Evolutionary conservation across 352 stramenopile species (phyloP).

Genomic region (Blastocystis sp.): DNA sequence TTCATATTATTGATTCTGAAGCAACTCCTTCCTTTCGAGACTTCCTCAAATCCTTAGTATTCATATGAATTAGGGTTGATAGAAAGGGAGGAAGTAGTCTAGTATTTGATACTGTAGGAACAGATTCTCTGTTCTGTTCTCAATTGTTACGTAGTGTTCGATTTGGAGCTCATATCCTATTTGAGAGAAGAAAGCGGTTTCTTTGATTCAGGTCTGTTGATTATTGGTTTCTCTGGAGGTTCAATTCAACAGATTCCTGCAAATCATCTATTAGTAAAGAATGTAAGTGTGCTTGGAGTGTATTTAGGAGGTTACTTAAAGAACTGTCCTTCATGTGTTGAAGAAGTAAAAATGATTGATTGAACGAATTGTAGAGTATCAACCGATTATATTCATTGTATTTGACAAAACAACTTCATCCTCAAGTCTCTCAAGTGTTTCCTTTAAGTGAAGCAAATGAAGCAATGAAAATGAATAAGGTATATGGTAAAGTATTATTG

Average conservation of each 20-base stretch:
- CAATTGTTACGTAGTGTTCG: slow-evolving; percentile 5
- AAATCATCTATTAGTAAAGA: slow-evolving; percentile 33
- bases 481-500: slow-evolving; percentile 24
- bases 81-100: background rate
- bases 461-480: background rate
- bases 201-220: background rate
- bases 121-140: background rate
- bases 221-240: slow-evolving; percentile 18
- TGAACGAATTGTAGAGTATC: background rate
- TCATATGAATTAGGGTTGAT: background rate
- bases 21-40: background rate
- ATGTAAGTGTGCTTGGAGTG: background rate
- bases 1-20: background rate
- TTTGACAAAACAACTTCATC: background rate
- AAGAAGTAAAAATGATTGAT: background rate
- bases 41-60: background rate
- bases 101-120: slow-evolving; percentile 18
- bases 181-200: background rate
- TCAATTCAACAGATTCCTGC: slow-evolving; percentile 3
- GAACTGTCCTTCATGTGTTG: background rate
- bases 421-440: background rate
- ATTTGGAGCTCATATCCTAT: slow-evolving; percentile 1
- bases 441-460: background rate
- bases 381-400: background rate
- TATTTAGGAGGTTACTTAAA: slow-evolving; percentile 41